Conservation (phyloP, 768 basidiomycete genomes). For the Naganishia vishniacii region DNA sequence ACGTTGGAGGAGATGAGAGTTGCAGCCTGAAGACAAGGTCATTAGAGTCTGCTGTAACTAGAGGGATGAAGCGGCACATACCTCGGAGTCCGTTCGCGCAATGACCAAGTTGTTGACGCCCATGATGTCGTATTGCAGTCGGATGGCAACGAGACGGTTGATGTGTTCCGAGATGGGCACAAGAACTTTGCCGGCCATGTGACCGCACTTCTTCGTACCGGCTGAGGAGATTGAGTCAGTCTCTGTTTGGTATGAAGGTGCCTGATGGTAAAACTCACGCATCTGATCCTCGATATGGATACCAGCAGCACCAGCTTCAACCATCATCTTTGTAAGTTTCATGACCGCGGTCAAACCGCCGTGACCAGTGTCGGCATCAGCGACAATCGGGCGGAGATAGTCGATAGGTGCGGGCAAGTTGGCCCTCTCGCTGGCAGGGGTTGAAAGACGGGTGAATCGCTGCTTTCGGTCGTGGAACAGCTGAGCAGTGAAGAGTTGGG, state of each 20-base stretch:
- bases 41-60: background rate
- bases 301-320: conserved; percentile 95
- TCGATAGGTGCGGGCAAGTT: conserved; percentile 65
- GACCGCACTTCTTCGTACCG: conserved; percentile 79
- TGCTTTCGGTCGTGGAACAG: conserved; percentile 99
- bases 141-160: conserved; percentile 93
- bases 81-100: conserved; percentile 88
- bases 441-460: conserved; percentile 50
- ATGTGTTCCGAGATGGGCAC: conserved; percentile 97
- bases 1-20: conserved; percentile 95
- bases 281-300: conserved; percentile 98
- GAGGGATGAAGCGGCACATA: conserved; percentile 22
- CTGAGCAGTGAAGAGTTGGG: conserved; percentile 95
- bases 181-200: conserved; percentile 55
- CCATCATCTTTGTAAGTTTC: conserved; percentile 98
- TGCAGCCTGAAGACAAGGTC: conserved; percentile 56
- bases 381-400: conserved; percentile 88
- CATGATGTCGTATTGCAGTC: conserved; percentile 97
- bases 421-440: conserved; percentile 32
- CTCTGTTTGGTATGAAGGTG: background rate
- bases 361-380: conserved; percentile 79
- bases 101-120: conserved; percentile 90
- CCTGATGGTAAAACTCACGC: conserved; percentile 37
- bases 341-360: conserved; percentile 88
- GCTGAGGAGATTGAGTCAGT: conserved; percentile 41